Conservation (phyloP, 352 stramenopile species). For the Globisporangium spinosum region DNA sequence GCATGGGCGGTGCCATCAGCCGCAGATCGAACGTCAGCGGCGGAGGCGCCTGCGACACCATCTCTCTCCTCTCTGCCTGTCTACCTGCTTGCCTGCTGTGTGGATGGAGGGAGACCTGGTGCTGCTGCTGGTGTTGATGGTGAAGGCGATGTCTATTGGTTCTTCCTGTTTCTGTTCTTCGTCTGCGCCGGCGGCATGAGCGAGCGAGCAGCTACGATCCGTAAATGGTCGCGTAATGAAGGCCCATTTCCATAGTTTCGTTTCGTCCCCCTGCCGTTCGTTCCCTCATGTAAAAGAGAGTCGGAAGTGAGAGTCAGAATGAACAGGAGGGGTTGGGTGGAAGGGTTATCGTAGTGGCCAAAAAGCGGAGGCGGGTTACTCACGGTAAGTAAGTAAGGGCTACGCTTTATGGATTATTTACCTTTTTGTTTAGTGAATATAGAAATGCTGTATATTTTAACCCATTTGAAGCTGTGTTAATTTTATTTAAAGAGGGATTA, state of each 20-base stretch:
- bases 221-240: background rate
- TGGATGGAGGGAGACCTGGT: background rate
- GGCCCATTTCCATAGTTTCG: background rate
- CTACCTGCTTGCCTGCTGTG: background rate
- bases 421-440: background rate
- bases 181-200: background rate
- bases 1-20: constrained; percentile 8
- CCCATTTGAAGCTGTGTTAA: no score
- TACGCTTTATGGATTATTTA: background rate
- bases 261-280: background rate
- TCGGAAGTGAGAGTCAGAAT: constrained; percentile 8
- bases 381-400: background rate
- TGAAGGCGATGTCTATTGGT: background rate
- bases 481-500: background rate
- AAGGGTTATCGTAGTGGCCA: background rate
- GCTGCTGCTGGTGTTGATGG: background rate
- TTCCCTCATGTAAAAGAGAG: constrained; percentile 8
- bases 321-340: background rate
- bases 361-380: background rate
- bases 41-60: constrained; percentile 1
- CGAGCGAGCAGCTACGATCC: constrained; percentile 9
- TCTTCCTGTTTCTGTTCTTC: background rate
- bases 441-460: no score
- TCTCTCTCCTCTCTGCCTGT: background rate
- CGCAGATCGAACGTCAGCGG: background rate